A percentile compares a stretch with the other conserved stretches of the same genome.
These are phyloP conservation scores for Epichloe gansuensis DNA, from an alignment of 2,329 filamentous ascomycete genomes.

Conservation along the genomic window DNA sequence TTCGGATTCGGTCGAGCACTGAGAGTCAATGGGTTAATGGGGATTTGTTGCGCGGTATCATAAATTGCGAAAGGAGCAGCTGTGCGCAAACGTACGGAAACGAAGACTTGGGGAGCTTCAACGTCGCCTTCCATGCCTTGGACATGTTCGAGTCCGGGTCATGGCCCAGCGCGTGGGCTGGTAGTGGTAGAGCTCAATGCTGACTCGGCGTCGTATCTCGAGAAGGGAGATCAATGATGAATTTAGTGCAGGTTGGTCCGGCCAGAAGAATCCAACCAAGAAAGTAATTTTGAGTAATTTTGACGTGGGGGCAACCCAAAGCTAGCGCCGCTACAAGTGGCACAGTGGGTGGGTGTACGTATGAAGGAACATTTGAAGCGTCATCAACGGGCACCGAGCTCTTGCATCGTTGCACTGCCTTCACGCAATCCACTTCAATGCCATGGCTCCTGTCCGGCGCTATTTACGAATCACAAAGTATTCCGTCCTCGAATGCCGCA, in stretches of 20 bases:
- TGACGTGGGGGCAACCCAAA: not conserved
- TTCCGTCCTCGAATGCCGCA: slow-evolving; percentile 90
- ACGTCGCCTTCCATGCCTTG: slow-evolving; percentile 59
- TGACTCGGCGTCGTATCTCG: not conserved
- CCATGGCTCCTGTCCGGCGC: slow-evolving; percentile 76
- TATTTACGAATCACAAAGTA: slow-evolving; percentile 87
- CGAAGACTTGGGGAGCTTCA: slow-evolving; percentile 61
- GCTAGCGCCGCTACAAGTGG: not conserved
- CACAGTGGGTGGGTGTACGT: no score
- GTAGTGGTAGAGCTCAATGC: slow-evolving; percentile 4
- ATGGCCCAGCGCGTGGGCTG: slow-evolving; percentile 12
- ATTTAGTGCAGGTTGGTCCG: no score
- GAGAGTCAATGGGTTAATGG: slow-evolving; percentile 4
- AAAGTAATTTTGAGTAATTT: not conserved
- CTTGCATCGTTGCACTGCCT: not conserved
- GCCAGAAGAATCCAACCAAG: not conserved
- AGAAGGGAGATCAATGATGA: no score
- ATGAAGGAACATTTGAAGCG: not conserved
- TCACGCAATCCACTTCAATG: not conserved
- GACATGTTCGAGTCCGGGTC: slow-evolving; percentile 23
- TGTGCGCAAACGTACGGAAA: slow-evolving; percentile 49
- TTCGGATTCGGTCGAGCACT: slow-evolving; percentile 41
- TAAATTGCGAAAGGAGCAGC: not conserved
- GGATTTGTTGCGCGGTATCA: not conserved
- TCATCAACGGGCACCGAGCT: not conserved